Evolutionary conservation across 2,329 filamentous ascomycete species (phyloP).

Genomic region (Dactylellina haptotyla): DNA sequence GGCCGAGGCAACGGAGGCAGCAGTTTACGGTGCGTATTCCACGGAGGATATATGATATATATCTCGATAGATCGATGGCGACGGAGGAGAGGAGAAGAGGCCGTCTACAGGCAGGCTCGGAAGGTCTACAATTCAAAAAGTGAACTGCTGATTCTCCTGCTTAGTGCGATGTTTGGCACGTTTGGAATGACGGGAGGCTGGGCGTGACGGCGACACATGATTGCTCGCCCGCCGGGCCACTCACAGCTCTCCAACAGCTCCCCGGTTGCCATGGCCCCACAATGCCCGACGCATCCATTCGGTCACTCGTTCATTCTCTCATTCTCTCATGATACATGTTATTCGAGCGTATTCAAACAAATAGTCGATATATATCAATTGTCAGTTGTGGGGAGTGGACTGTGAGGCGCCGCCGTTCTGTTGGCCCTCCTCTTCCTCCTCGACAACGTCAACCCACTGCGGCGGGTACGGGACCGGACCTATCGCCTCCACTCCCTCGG

Average conservation of each 20-base stretch:
- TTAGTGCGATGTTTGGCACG: too few species aligned
- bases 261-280: not conserved
- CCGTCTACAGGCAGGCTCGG: not conserved
- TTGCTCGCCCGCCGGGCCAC: conserved; percentile 1
- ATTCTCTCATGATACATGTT: too few species aligned
- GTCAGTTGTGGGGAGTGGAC: too few species aligned
- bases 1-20: not conserved
- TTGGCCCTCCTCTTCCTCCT: too few species aligned
- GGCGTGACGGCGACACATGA: conserved; percentile 42
- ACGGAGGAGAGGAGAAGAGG: not conserved
- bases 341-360: not conserved
- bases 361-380: not conserved
- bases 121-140: too few species aligned
- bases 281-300: too few species aligned
- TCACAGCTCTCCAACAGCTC: not conserved
- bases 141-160: too few species aligned
- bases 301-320: too few species aligned
- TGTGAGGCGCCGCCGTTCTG: too few species aligned
- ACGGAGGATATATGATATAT: not conserved
- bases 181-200: conserved; percentile 32
- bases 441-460: conserved; percentile 17
- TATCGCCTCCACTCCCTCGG: not conserved
- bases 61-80: not conserved
- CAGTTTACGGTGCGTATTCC: too few species aligned
- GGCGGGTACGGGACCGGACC: conserved; percentile 9